Evolutionary conservation across 805 yeast genomes (phyloP).

Genomic region (Metschnikowia cubensis): DNA sequence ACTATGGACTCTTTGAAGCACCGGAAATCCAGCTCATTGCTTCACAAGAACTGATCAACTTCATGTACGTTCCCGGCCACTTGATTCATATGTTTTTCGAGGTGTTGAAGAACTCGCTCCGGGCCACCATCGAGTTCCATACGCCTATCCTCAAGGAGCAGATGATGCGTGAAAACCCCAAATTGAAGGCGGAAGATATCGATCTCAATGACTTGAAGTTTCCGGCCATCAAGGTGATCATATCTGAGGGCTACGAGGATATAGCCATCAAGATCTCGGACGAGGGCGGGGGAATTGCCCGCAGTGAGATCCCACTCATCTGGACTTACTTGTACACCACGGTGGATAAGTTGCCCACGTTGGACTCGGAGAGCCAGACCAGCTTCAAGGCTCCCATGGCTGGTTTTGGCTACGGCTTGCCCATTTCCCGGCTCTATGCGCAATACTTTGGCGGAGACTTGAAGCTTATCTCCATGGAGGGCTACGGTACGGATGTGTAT

Average conservation of each 20-base stretch:
- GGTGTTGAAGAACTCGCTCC: constrained; percentile 75
- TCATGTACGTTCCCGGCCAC: constrained; percentile 93
- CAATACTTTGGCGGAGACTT: constrained; percentile 90
- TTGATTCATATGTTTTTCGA: constrained; percentile 88
- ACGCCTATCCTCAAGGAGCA: constrained; percentile 45
- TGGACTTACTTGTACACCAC: constrained; percentile 94
- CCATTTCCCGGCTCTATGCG: constrained; percentile 80
- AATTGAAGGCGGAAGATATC: constrained; percentile 30
- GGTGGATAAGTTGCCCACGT: constrained; percentile 64
- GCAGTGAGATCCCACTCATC: constrained; percentile 76
- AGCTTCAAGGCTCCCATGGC: constrained; percentile 90
- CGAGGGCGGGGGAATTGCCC: constrained; percentile 91
- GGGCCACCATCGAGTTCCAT: constrained; percentile 86
- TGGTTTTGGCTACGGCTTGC: constrained; percentile 89
- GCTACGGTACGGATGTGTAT: constrained; percentile 91
- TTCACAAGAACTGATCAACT: constrained; percentile 63
- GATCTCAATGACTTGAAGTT: constrained; percentile 62
- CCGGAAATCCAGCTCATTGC: constrained; percentile 80
- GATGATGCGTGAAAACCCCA: constrained; percentile 41
- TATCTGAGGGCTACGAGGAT: constrained; percentile 86
- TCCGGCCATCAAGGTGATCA: constrained; percentile 83
- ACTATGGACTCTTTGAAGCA: constrained; percentile 81
- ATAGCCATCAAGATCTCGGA: constrained; percentile 87
- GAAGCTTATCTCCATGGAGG: constrained; percentile 85
- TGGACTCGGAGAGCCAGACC: constrained; percentile 57